Base-by-base conservation (phyloP, 345 rosid genomes). In the Murraya koenigii region DNA sequence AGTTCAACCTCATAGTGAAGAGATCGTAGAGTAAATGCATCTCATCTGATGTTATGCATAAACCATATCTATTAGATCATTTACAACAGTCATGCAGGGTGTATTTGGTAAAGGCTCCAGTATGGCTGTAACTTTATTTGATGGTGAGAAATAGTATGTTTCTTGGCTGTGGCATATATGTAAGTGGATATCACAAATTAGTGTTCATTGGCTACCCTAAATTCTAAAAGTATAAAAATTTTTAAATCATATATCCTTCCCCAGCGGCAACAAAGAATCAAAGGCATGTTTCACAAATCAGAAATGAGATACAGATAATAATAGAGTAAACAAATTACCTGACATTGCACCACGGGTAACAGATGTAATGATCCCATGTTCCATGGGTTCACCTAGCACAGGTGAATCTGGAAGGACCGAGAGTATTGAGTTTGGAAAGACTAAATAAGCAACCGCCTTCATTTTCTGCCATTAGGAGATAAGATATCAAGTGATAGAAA, bases 341-440 rank as follows among this genome's bases (percentile, higher is more conserved):
- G 96, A 81, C 91, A 93, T 93, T 62, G 75, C 87, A 47, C 97
- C 97, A 54, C 88, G 82, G 30, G 97, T 92, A 64, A 91, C 89
- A 67, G 98, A 93, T 65, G 98, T 92, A 75, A 95, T 85, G 80
- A 93, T 80, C 76, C 95, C 97, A 76, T 89, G 87, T 75, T 92
- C 97, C 63, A 85, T 63, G 20, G 86, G 90, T 86, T 95, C 92
- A 56, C 89, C 88, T 76, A 78, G 81, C n/a, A 56, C 83, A 26
- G 78, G 80, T 20, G 80, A 74, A 82, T 86, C 79, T 0, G 89
- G 92, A 30, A 93, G 91, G 59, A 86, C 89, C 1, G 97, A 91
- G 69, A 74, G 87, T 66, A 82, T 75, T 15, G 95, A 78, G 85
- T 92, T 95, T 49, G 97, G 97, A 72, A 95, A 95, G 77, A 90